These are phyloP conservation scores for Sarocladium strictum DNA, from an alignment of 2,329 filamentous ascomycete genomes.

Conservation along the genomic window DNA sequence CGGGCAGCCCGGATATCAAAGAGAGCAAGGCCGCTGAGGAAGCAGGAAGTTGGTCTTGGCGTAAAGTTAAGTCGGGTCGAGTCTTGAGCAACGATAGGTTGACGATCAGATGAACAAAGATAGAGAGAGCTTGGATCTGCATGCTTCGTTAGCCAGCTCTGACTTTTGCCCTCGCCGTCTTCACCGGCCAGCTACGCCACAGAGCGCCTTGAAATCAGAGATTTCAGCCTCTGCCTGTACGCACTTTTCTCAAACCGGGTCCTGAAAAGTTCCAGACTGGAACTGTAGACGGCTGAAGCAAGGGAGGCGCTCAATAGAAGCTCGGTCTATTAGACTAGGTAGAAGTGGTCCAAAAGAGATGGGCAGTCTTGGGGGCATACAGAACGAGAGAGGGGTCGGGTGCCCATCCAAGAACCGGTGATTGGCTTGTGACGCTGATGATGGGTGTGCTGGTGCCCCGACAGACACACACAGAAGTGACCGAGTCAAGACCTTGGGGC, in stretches of 20 bases:
- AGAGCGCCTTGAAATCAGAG: not conserved
- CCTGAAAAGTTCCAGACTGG: not conserved
- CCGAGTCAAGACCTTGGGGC: not conserved
- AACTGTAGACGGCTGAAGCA: not conserved
- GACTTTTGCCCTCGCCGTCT: not conserved
- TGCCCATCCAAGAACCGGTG: not conserved
- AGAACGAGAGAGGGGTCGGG: not conserved
- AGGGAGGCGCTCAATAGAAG: not conserved
- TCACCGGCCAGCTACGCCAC: not conserved
- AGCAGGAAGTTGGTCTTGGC: slow-evolving; percentile 4
- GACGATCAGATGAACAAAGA: not conserved
- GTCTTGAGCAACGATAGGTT: not conserved
- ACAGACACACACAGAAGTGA: not conserved
- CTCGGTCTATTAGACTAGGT: no score
- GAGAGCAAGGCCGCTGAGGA: slow-evolving; percentile 2
- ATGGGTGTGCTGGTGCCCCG: not conserved
- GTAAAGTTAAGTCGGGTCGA: slow-evolving; percentile 1
- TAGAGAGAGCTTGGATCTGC: not conserved
- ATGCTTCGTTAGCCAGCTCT: not conserved
- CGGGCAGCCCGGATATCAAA: not conserved
- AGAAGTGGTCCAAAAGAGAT: no score
- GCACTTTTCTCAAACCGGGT: not conserved
- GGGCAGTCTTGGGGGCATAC: not conserved
- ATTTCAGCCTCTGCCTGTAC: not conserved
- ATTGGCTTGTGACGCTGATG: slow-evolving; percentile 3